Percentiles rank a stretch among this genome's conserved stretches.
These are phyloP conservation scores for Fusarium virguliforme DNA, from an alignment of 2,329 filamentous ascomycete species.

Conservation along the genomic window DNA sequence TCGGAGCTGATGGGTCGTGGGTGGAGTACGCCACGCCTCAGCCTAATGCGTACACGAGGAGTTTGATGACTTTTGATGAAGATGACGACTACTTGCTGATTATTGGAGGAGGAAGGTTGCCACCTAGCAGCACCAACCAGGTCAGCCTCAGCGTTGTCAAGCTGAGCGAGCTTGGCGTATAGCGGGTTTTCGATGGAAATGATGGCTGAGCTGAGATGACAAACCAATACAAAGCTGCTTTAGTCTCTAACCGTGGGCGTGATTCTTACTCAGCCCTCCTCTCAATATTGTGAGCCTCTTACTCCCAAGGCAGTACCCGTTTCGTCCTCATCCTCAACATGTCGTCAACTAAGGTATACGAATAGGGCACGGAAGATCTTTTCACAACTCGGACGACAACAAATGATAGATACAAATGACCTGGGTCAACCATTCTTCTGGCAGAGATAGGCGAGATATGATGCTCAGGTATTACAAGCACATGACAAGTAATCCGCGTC, in stretches of 20 bases:
- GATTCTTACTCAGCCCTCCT: neutral
- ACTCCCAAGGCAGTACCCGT: neutral
- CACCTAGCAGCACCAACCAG: constrained; percentile 64
- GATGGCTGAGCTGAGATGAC: neutral
- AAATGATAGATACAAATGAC: constrained; percentile 3
- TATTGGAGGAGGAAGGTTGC: constrained; percentile 62
- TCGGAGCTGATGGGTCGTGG: constrained; percentile 59
- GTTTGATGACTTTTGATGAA: constrained; percentile 56
- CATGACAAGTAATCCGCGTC: no score
- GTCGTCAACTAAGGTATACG: neutral
- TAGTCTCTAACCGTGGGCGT: neutral
- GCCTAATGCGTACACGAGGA: constrained; percentile 57
- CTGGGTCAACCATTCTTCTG: neutral
- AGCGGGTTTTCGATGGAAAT: neutral
- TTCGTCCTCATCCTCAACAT: neutral
- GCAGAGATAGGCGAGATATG: no score
- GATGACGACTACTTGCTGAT: constrained; percentile 58
- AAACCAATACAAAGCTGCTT: neutral
- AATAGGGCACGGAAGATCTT: neutral
- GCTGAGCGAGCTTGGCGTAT: constrained; percentile 25
- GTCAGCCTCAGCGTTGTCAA: constrained; percentile 58
- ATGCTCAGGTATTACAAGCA: no score
- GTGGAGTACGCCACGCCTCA: constrained; percentile 55
- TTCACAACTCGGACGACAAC: neutral
- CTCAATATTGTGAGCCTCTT: neutral